A percentile compares a stretch with the other conserved stretches of the same genome.
phyloP scores from a whole-genome alignment of 768 basidiomycete species.

The Boletales sp. region DNA sequence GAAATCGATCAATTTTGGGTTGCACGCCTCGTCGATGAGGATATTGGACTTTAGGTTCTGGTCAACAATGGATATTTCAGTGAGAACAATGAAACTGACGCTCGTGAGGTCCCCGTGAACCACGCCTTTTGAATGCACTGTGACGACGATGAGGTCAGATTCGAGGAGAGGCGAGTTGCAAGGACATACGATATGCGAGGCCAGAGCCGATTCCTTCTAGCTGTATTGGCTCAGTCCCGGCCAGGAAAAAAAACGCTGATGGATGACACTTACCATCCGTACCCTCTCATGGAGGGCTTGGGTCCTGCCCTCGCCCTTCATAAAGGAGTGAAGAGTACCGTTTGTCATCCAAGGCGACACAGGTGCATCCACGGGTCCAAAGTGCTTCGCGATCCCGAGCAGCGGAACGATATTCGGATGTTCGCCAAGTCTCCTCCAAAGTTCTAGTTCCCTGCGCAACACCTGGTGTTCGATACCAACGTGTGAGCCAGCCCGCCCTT shows the following conservation, averaged over 20 bases:
- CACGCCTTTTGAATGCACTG: neutral
- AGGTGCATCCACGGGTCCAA: neutral
- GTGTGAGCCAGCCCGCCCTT: too few species aligned
- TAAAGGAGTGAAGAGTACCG: constrained; percentile 1
- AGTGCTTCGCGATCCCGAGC: neutral
- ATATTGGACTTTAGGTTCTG: neutral
- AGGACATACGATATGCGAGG: too few species aligned
- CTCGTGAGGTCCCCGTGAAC: constrained; percentile 4
- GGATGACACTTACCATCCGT: neutral
- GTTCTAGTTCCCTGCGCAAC: neutral
- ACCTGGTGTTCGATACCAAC: too few species aligned
- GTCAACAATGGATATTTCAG: neutral
- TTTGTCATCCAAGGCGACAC: constrained; percentile 1
- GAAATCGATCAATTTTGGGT: too few species aligned
- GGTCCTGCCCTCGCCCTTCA: neutral
- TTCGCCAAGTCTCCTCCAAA: neutral
- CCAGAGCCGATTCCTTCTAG: neutral
- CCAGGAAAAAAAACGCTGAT: neutral
- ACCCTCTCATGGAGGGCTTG: neutral
- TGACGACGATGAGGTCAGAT: neutral
- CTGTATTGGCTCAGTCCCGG: neutral
- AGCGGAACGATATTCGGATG: constrained; percentile 2
- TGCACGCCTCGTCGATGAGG: too few species aligned
- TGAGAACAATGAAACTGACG: neutral
- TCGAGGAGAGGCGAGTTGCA: too few species aligned